Evolutionary conservation across 495 filamentous ascomycete genomes (phyloP), one percentile per base, ranked within the genome.

Genomic region (Baudoinia panamericana): DNA sequence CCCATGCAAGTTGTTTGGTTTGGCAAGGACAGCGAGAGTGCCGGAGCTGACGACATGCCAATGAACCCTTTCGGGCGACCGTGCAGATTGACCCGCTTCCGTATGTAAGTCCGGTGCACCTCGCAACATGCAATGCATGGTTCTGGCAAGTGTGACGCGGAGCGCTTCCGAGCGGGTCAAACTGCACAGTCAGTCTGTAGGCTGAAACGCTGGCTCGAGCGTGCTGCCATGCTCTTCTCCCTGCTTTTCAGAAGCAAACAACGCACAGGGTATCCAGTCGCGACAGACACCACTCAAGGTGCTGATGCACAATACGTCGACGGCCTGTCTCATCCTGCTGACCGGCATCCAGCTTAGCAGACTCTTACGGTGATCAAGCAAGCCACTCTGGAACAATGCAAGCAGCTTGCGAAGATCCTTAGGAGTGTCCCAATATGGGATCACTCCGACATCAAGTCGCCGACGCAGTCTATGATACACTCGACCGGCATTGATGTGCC

Each of bases 121-220:
- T 39, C 43, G 43, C 47, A 45, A 41, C 30, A 37, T 36, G 36
- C 36, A 26, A 17, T 23, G 37, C 44, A 55, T 50, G 50, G 24
- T 60, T 57, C 57, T 16, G 57, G 48, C 57, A 49, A 56, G 57
- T 57, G 54, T 50, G 55, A 44, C 41, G 49, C 46, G 33, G 41
- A 38, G 49, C 48, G 29, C 36, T 17, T 36, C 20, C 31, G 41
- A 45, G 28, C 48, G 32, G 40, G 42, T 30, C 42, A 37, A 21
- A 21, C 37, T 21, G 37, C 48, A 22, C 43, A 26, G 51, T 52
- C 57, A 38, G 57, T 58, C 6, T 55, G 57, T 55, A 39, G 53
- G 46, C 45, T 45, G 22, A 28, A 36, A 52, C 44, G 30, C 21
- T 30, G 20, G 15, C 22, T 26, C 29, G 35, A 48, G 36, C 33